These are phyloP conservation scores for Capsicum pubescens DNA, from an alignment of 257 asterid genomes.

Conservation along the genomic window DNA sequence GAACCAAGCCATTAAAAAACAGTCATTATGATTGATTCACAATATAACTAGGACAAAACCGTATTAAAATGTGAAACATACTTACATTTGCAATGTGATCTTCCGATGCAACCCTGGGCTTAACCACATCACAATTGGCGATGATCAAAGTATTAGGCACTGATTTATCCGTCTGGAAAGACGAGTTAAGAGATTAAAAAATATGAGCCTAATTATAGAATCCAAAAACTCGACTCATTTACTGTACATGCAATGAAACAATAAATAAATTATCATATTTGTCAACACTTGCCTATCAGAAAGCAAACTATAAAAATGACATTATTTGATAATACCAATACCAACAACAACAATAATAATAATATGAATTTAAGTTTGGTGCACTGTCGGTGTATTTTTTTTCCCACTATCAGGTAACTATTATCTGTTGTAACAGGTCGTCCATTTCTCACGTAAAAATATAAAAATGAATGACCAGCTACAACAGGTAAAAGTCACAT, in stretches of 20 bases:
- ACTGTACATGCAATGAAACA: neutral
- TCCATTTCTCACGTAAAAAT: too few relatives aligned
- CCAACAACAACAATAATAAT: neutral
- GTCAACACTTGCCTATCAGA: slow-evolving; percentile 1
- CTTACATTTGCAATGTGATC: slow-evolving; percentile 82
- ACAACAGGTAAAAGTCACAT: too few relatives aligned
- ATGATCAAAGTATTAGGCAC: slow-evolving; percentile 95
- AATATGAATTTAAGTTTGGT: too few relatives aligned
- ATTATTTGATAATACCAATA: slow-evolving; percentile 4
- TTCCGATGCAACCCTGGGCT: slow-evolving; percentile 94
- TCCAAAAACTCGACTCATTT: neutral
- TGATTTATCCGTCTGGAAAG: slow-evolving; percentile 79
- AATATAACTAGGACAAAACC: slow-evolving; percentile 11
- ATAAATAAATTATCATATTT: slow-evolving; percentile 14
- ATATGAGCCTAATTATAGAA: neutral
- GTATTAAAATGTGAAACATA: slow-evolving; percentile 12
- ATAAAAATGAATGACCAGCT: too few relatives aligned
- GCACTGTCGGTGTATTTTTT: too few relatives aligned
- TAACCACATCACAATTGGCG: slow-evolving; percentile 91
- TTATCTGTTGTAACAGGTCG: too few relatives aligned
- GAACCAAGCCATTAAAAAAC: slow-evolving; percentile 33
- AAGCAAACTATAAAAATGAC: slow-evolving; percentile 21
- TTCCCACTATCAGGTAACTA: too few relatives aligned
- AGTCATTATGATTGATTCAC: neutral
- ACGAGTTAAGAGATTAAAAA: neutral